A percentile compares a stretch with the other conserved stretches of the same genome.
Evolutionary conservation across 2,329 filamentous ascomycete genomes (phyloP).

Genomic region (Cladosporium cucumerinum): DNA sequence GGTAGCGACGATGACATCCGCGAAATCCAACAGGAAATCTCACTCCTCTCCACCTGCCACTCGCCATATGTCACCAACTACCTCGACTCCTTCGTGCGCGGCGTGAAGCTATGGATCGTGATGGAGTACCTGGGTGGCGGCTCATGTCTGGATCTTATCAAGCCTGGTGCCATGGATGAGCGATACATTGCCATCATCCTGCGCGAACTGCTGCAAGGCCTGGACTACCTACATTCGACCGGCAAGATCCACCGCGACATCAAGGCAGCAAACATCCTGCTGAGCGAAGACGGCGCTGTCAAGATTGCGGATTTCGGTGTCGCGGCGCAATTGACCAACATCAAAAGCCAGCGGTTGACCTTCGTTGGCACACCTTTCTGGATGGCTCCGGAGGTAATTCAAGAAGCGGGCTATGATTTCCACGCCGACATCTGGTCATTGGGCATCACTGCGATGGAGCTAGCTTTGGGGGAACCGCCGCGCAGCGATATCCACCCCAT

Average conservation of each 20-base stretch:
- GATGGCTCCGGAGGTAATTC: conserved; percentile 95
- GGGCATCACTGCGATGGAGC: conserved; percentile 86
- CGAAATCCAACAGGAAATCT: conserved; percentile 97
- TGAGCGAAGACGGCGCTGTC: conserved; percentile 83
- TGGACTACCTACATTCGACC: conserved; percentile 90
- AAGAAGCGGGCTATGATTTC: conserved; percentile 79
- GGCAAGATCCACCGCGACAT: conserved; percentile 97
- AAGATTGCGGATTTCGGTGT: conserved; percentile 98
- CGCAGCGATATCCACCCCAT: conserved; percentile 83
- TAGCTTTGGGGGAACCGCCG: conserved; percentile 85
- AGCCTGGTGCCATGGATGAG: conserved; percentile 85
- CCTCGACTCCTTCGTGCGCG: conserved; percentile 91
- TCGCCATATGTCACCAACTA: conserved; percentile 95
- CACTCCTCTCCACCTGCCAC: conserved; percentile 88
- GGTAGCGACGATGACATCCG: conserved; percentile 97
- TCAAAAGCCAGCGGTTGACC: conserved; percentile 95
- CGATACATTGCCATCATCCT: conserved; percentile 91
- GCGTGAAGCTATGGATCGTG: conserved; percentile 97
- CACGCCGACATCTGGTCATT: conserved; percentile 93
- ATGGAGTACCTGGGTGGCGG: conserved; percentile 98
- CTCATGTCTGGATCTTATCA: conserved; percentile 89
- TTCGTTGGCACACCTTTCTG: conserved; percentile 97
- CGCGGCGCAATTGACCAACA: conserved; percentile 91
- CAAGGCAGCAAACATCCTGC: conserved; percentile 89
- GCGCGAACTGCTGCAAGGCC: conserved; percentile 80